Evolutionary conservation across 129 eudicot genomes (phyloP).

Genomic region (Scalesia atractyloides): DNA sequence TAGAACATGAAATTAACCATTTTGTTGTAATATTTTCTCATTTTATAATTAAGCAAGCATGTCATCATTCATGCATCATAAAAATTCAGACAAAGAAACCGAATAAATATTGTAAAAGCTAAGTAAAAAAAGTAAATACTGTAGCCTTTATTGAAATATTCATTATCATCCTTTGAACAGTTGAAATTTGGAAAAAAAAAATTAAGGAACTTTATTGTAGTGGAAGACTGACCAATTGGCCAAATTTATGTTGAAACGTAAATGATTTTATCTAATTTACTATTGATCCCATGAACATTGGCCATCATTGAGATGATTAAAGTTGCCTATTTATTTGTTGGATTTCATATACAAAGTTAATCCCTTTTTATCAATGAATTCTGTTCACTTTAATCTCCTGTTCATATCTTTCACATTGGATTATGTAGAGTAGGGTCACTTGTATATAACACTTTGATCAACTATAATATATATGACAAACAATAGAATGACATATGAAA

Average conservation of each 20-base stretch:
- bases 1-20: background rate
- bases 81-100: background rate
- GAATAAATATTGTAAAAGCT: background rate
- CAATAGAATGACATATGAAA: too few relatives aligned
- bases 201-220: conserved; percentile 33
- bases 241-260: conserved; percentile 35
- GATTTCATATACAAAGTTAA: conserved; percentile 13
- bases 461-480: background rate
- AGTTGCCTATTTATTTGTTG: conserved; percentile 26
- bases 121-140: conserved; percentile 12
- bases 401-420: conserved; percentile 15
- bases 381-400: conserved; percentile 23
- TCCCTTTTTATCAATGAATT: background rate
- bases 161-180: conserved; percentile 29
- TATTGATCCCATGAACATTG: conserved; percentile 29
- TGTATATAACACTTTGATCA: background rate
- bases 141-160: conserved; percentile 24
- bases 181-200: conserved; percentile 30
- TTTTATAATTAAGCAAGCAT: conserved; percentile 7
- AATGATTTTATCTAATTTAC: conserved; percentile 24
- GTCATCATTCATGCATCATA: conserved; percentile 27
- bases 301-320: conserved; percentile 33
- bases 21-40: background rate
- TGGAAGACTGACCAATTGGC: conserved; percentile 42
- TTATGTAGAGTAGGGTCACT: background rate